A percentile compares a stretch with the other conserved stretches of the same genome.
phyloP scores from a whole-genome alignment of 306 rosid genomes.

The Mimosa pudica region DNA sequence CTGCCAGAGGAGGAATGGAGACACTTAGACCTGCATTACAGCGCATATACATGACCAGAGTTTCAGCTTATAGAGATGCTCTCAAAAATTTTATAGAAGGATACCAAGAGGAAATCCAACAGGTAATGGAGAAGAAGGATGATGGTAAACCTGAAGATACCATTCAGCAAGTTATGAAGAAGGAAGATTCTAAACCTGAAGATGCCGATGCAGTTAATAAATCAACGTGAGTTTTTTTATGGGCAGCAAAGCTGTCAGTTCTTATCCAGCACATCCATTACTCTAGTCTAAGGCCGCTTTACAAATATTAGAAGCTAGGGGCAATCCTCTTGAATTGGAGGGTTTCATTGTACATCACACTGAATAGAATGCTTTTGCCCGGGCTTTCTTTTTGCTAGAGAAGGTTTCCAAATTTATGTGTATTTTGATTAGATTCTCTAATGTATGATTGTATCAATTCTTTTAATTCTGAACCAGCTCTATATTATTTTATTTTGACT shows the following conservation, averaged over 20 bases:
- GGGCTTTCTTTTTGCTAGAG: background rate
- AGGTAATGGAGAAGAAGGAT: conserved; percentile 64
- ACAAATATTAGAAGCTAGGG: conserved; percentile 34
- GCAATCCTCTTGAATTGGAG: conserved; percentile 4
- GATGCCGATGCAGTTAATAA: conserved; percentile 45
- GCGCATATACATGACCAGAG: conserved; percentile 86
- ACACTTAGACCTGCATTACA: conserved; percentile 83
- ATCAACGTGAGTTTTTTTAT: conserved; percentile 38
- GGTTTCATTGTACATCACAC: conserved; percentile 24
- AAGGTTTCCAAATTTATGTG: conserved; percentile 1
- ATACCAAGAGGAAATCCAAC: conserved; percentile 81
- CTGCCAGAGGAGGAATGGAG: conserved; percentile 58
- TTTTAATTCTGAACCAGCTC: background rate
- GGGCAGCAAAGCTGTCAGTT: conserved; percentile 18
- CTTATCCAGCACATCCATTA: conserved; percentile 6
- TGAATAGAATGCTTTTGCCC: background rate
- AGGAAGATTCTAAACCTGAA: conserved; percentile 35
- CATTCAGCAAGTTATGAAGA: conserved; percentile 62
- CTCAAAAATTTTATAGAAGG: conserved; percentile 82
- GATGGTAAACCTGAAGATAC: conserved; percentile 44
- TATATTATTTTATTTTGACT: background rate
- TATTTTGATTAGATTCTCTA: background rate
- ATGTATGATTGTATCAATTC: background rate
- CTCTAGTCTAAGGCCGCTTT: conserved; percentile 29
- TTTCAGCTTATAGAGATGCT: conserved; percentile 85